Evolutionary conservation across 495 filamentous ascomycete species (phyloP).

Genomic region (Annulohypoxylon bovei): DNA sequence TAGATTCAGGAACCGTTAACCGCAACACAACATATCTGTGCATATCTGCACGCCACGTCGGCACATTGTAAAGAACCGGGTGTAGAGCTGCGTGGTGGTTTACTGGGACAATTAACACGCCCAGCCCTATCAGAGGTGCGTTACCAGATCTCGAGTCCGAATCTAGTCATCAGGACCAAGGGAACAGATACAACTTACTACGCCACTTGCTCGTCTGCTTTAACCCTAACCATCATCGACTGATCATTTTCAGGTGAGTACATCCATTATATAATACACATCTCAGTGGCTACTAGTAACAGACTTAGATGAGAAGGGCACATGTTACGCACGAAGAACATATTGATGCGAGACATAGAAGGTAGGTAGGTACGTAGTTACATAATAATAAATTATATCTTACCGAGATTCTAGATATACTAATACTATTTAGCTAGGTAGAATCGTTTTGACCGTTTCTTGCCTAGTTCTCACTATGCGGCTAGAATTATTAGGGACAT

Average conservation of each 20-base stretch:
- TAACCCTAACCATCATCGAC: conserved; percentile 1
- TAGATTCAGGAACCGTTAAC: conserved; percentile 38
- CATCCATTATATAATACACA: background rate
- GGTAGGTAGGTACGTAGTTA: background rate
- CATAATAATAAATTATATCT: conserved; percentile 4
- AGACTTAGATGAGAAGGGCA: background rate
- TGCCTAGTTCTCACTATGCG: conserved; percentile 2
- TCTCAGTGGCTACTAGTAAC: background rate
- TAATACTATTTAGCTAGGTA: background rate
- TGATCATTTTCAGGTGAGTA: background rate
- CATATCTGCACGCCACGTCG: conserved; percentile 39
- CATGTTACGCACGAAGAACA: conserved; percentile 2
- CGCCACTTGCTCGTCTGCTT: conserved; percentile 3
- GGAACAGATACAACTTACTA: conserved; percentile 33
- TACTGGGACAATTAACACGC: conserved; percentile 38
- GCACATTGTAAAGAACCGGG: conserved; percentile 43
- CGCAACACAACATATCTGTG: conserved; percentile 23
- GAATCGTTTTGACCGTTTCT: background rate
- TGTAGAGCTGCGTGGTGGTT: conserved; percentile 34
- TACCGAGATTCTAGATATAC: background rate
- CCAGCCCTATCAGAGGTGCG: conserved; percentile 28
- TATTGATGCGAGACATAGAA: background rate
- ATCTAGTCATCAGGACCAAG: conserved; percentile 12
- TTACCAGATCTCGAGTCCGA: conserved; percentile 19
- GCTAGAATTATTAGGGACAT: conserved; percentile 11